Evolutionary conservation across 768 basidiomycete genomes (phyloP), one percentile per base, ranked within the genome.

Genomic region (Cystofilobasidium ferigula): DNA sequence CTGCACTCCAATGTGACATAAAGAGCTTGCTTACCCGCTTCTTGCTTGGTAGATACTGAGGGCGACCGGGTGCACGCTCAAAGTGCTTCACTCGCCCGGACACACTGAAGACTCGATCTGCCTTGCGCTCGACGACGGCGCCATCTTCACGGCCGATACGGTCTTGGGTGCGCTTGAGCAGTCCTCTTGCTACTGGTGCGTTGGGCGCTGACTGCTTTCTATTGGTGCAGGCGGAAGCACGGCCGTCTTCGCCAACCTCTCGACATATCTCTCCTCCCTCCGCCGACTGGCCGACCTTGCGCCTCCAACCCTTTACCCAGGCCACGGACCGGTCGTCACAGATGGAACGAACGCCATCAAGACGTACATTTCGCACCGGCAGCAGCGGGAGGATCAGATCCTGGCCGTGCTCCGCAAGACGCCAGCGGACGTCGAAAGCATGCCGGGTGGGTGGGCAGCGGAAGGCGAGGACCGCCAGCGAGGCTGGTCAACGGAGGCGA

Each of bases 61-160:
- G 20, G 73, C 81, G 71, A 78, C 22, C 16, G 62, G 53, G 8
- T 40, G 42, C 36, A 72, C 74, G 1, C 80, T 95, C 13, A 80
- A 80, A 30, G 82, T 95, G 28, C 71, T 97, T 0, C 85, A 89
- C 73, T 85, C 89, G 0, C 94, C 94, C 0, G 94, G 94, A 0
- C 94, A 97, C 71, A 97, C 94, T 0, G 71, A 78, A 54, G 94
- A 98, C 74, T 92, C 89, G 3, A 81, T 95, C 72, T 85, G 81
- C 57, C 78, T 97, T 43, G 78, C 85, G 63, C 78, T 91, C 59
- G 81, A 81, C 53, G 89, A 93, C 71, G 77, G 78, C 30, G 85
- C 84, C 0, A 80, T 97, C 20, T 92, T 93, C 78, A 93, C 90
- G 0, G 89, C 87, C 0, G 94, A 98, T 77, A 89, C 85, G 6